Evolutionary conservation across 306 rosid genomes (phyloP).

Genomic region (Pachyrhizus erosus): DNA sequence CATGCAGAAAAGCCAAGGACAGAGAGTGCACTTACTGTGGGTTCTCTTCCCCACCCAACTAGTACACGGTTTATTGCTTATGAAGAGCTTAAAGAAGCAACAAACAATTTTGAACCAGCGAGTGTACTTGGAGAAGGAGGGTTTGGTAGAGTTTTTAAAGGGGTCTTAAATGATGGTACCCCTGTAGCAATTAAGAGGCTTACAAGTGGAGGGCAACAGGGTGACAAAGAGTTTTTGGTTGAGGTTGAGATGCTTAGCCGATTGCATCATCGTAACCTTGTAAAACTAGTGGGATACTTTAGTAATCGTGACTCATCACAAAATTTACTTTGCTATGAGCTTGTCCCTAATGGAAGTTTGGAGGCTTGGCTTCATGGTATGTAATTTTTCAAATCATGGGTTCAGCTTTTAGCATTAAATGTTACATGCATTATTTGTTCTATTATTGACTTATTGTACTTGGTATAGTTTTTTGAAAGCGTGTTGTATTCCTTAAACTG

Average conservation of each 20-base stretch:
- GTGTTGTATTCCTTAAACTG: constrained; percentile 22
- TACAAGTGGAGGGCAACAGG: constrained; percentile 94
- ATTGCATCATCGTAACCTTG: constrained; percentile 96
- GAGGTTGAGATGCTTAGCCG: constrained; percentile 99
- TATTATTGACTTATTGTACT: neutral
- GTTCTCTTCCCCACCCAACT: constrained; percentile 84
- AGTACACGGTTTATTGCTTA: constrained; percentile 90
- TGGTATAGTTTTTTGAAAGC: neutral
- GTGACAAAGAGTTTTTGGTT: constrained; percentile 90
- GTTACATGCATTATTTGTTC: constrained; percentile 23
- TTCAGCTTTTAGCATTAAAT: constrained; percentile 2
- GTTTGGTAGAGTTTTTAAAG: constrained; percentile 92
- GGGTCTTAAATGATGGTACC: constrained; percentile 90
- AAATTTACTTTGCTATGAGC: constrained; percentile 94
- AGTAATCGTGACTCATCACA: constrained; percentile 88
- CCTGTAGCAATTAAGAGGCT: constrained; percentile 96
- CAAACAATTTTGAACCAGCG: constrained; percentile 85
- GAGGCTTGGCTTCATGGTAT: constrained; percentile 99
- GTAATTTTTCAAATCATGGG: constrained; percentile 39
- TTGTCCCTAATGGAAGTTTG: constrained; percentile 97
- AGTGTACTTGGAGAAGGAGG: constrained; percentile 96
- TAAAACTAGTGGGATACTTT: constrained; percentile 91
- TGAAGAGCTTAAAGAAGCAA: constrained; percentile 96
- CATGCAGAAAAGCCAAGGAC: constrained; percentile 71
- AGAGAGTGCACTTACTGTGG: constrained; percentile 53